Evolutionary conservation across 768 basidiomycete species (phyloP), one percentile per base, ranked within the genome.

Genomic region (Chlorophyllum brunneum): DNA sequence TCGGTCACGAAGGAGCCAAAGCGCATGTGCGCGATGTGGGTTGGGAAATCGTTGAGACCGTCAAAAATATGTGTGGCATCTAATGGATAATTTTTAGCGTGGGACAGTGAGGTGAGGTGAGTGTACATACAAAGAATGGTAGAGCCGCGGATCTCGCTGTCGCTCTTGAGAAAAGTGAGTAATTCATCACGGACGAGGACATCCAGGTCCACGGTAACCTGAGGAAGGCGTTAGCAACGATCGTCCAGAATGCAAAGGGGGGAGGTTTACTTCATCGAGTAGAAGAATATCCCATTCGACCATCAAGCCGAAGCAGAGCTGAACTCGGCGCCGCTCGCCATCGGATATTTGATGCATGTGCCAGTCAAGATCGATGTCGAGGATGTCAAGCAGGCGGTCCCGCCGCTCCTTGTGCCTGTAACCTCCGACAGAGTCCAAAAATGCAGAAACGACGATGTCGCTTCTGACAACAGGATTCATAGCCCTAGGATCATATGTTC

Each of bases 21-120:
- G 22, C 88, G 83, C 84, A 99, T 88, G 64, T 98, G 97, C 4
- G 84, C 83, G 54, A 98, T 75, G 62, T 95, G 92, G 0, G 95
- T 98, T 3, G 97, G 95, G 72, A 95, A 98, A n/a, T 78, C 68
- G 61, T 81, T 80, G 26, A 98, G 69, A 9, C 95, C 95, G 65
- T 98, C 95, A 58, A 94, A 97, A 61, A 99, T 97, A 67, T 99
- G 97, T 1, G 95, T 98, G 9, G 95, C 93, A 70, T 97, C 92
- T 94, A 45, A 43, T 20, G 48, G 42, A 22, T 24, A 7, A 40
- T 30, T 54, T 30, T 48, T 29, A 29, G 34, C 4, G 34, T 16
- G 56, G 49, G 45, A 51, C 43, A 30, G 22, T 23, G 33, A 20
- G 29, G 45, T 22, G 33, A 36, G n/a, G 33, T 48, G 29, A 34